phyloP scores from a whole-genome alignment of 805 yeast species.

The Brettanomyces custersianus region DNA sequence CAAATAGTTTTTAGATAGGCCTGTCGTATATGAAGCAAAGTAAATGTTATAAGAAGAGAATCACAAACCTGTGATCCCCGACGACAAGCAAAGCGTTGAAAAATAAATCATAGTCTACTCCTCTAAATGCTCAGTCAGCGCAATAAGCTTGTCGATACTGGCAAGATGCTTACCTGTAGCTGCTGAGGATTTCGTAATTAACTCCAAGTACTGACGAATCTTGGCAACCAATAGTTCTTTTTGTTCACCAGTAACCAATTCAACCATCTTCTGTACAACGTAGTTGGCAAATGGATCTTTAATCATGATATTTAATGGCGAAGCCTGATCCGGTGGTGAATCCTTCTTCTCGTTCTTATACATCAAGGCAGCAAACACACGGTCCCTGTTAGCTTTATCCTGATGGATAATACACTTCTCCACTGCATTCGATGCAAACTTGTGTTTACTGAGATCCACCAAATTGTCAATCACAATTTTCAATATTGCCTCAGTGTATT shows the following conservation, averaged over 20 bases:
- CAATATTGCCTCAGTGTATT: conserved; percentile 51
- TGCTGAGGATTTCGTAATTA: conserved; percentile 56
- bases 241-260: conserved; percentile 62
- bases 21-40: no score
- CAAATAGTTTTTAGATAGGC: no score
- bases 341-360: conserved; percentile 35
- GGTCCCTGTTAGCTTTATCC: conserved; percentile 46
- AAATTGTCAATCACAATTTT: conserved; percentile 51
- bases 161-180: conserved; percentile 66
- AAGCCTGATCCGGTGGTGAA: conserved; percentile 46
- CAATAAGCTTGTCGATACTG: conserved; percentile 65
- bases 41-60: no score
- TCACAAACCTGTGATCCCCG: no score
- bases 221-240: conserved; percentile 62
- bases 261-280: conserved; percentile 91
- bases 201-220: conserved; percentile 72
- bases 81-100: neutral
- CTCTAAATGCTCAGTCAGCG: conserved; percentile 38
- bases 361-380: conserved; percentile 60
- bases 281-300: conserved; percentile 97
- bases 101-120: conserved; percentile 2
- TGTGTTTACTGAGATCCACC: conserved; percentile 85
- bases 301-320: conserved; percentile 85
- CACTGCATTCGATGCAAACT: conserved; percentile 95
- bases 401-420: conserved; percentile 86